phyloP scores from a whole-genome alignment of 2,329 filamentous ascomycete genomes.

The Apiospora hydei region DNA sequence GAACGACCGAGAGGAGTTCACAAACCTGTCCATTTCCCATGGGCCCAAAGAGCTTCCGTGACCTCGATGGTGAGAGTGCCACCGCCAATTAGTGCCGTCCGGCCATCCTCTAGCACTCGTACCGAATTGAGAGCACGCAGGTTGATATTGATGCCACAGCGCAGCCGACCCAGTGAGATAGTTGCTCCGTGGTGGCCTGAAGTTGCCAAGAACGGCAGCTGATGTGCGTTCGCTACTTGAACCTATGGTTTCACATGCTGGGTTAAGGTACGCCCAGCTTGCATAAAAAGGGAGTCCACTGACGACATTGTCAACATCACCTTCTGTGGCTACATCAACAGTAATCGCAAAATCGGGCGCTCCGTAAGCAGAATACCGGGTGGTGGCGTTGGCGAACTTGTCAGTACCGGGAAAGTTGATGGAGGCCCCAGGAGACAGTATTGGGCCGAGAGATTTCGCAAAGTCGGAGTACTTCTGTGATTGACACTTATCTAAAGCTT shows the following conservation, averaged over 20 bases:
- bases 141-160: constrained; percentile 8
- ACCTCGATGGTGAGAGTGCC: background rate
- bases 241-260: background rate
- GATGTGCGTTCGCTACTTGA: background rate
- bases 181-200: constrained; percentile 8
- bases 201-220: constrained; percentile 3
- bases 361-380: background rate
- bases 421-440: background rate
- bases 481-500: background rate
- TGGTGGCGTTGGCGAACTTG: constrained; percentile 1
- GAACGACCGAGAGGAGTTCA: background rate
- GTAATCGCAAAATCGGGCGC: background rate
- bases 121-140: background rate
- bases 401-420: constrained; percentile 2
- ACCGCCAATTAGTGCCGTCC: background rate
- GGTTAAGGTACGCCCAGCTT: too few species aligned
- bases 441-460: background rate
- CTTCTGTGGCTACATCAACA: constrained; percentile 5
- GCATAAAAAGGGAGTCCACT: background rate
- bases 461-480: background rate
- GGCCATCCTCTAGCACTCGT: background rate
- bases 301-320: background rate
- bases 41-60: constrained; percentile 2
- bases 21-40: constrained; percentile 1
- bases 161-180: constrained; percentile 5